Evolutionary conservation across 345 rosid genomes (phyloP), one percentile per base, ranked within the genome.

Genomic region (Eucalyptus sp.): DNA sequence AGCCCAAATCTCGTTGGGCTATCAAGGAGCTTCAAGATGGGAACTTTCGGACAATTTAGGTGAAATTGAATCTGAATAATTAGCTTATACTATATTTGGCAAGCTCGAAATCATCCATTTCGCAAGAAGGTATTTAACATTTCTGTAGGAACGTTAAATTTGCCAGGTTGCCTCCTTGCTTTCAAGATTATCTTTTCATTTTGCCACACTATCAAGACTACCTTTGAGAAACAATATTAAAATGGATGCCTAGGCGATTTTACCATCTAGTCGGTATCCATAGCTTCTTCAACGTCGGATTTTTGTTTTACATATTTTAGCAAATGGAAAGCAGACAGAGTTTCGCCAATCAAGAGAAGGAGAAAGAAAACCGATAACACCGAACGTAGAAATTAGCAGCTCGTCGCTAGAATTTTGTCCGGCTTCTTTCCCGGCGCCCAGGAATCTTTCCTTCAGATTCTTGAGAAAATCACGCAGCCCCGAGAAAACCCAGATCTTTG

Each of bases 371-470:
- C 76, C 20, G 51, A n/a, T 14, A 64, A 14, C 16, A 6, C 31
- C 9, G 33, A 62, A 62, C 33, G 68, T 62, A 27, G 31, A 62
- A 29, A 62, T 62, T 6, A 27, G 68, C 33, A 5, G 68, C 68
- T 62, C 33, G 1, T 56, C 29, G 62, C 62, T 20, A 29, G 5
- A 56, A 56, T 24, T 29, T 62, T 14, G 33, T n/a, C 31, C 68
- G 98, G 99, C 99, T 90, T 96, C 99, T 3, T 94, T 97, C 33
- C 68, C 66, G n/a, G 8, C 31, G 66, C 31, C 66, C 68, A 7
- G 5, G n/a, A 13, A 64, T 64, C 76, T 64, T 66, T 66, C 41
- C 41, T 66, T 24, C 4, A 16, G 79, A 31, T 7, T 60, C 31
- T 27, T 2, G 16, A 27, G 15, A 60, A 60, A 60, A 54, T 86